Base-by-base conservation (phyloP, 2,329 filamentous ascomycete genomes). In the Pezicula neosporulosa region DNA sequence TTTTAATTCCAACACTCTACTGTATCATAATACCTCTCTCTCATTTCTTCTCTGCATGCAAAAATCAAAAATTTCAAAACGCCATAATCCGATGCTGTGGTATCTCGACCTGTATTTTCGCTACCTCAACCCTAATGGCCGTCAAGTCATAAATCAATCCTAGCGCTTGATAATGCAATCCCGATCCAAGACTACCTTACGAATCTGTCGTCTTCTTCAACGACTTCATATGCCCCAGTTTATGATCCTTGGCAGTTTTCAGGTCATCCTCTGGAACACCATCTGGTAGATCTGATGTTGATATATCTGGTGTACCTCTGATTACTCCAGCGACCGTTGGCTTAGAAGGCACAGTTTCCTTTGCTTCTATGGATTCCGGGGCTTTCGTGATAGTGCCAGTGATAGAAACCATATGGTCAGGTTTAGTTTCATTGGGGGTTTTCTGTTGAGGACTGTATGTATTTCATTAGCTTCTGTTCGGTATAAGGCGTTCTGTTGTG, bases 261-360 rank as follows among this genome's bases (percentile, higher is more conserved):
- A 65, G 30, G 19, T 74, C 63, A 7, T 64, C 60, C 54, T 73
- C 70, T 10, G 70, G 68, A 21, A 61, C 60, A 2, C 73, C 72
- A 36, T 64, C 72, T 0, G 73, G 72, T 4, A 74, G 60, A n/a
- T 71, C 67, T n/a, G 63, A 58, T 1, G 72, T 74, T 0, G 66
- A 65, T 10, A 70, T 59, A 49, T 69, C 66, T 39, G 66, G 62
- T 12, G 62, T 53, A 3, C 65, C 61, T 15, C 47, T 39, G 9
- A 39, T 28, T 12, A 44, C 27, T n/a, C 24, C 42, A 12, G 21
- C 42, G 27, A 33, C 43, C 28, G 38, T 19, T 13, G 44, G 44
- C 2, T 46, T 30, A 5, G 21, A 18, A 16, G 5, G 15, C 16
- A 12, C 8, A 28, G 10, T 28, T 4, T 15, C 13, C 13, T 37